Conservation (phyloP, 768 basidiomycete genomes). For the Amanita pseudoporphyria region DNA sequence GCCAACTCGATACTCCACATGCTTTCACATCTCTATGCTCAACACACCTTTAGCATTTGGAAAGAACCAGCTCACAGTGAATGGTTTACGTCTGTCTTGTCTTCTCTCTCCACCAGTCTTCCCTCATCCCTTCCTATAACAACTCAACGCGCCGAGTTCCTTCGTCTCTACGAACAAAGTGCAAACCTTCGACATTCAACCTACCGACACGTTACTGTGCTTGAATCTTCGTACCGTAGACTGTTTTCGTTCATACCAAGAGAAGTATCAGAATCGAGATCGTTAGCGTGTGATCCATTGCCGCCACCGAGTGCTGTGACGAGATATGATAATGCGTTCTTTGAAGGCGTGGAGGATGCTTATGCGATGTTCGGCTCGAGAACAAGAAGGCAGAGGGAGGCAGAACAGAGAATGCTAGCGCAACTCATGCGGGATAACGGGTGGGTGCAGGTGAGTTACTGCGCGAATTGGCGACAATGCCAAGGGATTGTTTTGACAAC, state of each 20-base stretch:
- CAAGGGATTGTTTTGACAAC: neutral
- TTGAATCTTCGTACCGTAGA: constrained; percentile 48
- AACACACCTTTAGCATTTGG: constrained; percentile 72
- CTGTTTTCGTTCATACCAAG: constrained; percentile 68
- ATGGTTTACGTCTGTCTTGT: constrained; percentile 65
- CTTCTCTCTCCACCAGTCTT: constrained; percentile 29
- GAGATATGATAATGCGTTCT: constrained; percentile 67
- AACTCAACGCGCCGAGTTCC: constrained; percentile 22
- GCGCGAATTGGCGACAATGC: neutral
- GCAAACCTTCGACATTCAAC: constrained; percentile 38
- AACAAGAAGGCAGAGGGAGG: constrained; percentile 30
- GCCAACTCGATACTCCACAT: constrained; percentile 55
- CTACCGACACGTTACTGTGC: constrained; percentile 72
- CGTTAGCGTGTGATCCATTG: constrained; percentile 78
- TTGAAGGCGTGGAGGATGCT: constrained; percentile 50
- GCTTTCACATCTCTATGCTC: constrained; percentile 81
- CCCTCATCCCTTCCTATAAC: constrained; percentile 26
- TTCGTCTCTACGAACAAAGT: constrained; percentile 27
- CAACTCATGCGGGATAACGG: constrained; percentile 45
- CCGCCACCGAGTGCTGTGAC: constrained; percentile 58
- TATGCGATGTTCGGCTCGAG: constrained; percentile 21
- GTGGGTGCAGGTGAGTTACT: constrained; percentile 37
- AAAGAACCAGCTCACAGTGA: constrained; percentile 52
- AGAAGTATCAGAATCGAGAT: constrained; percentile 37
- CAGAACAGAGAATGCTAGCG: constrained; percentile 44